Evolutionary conservation across 352 stramenopile genomes (phyloP).

Genomic region (Thalassiosira mediterranea): DNA sequence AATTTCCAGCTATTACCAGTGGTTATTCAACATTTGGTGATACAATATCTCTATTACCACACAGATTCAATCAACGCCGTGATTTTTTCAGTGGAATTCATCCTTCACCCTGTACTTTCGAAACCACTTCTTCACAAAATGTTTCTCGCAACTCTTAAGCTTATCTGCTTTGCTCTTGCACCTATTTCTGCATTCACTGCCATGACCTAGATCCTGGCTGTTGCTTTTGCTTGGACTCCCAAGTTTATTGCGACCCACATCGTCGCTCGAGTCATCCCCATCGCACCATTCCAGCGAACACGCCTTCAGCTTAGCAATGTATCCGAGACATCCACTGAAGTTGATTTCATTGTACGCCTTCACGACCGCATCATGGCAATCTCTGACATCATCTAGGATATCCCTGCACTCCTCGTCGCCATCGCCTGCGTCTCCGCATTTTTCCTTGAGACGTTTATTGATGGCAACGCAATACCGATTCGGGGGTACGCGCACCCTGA

Average conservation of each 20-base stretch:
- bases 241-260: slow-evolving; percentile 8
- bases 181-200: slow-evolving; percentile 7
- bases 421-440: slow-evolving; percentile 1
- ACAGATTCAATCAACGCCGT: too few species aligned
- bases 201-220: background rate
- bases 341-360: slow-evolving; percentile 30
- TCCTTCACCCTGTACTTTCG: slow-evolving; percentile 29
- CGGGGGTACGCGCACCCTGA: background rate
- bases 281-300: slow-evolving; percentile 19
- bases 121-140: slow-evolving; percentile 27
- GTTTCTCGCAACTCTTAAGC: slow-evolving; percentile 24
- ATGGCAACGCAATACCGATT: slow-evolving; percentile 20
- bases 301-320: slow-evolving; percentile 9
- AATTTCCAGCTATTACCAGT: slow-evolving; percentile 4
- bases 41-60: slow-evolving; percentile 5
- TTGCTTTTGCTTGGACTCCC: background rate
- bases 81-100: too few species aligned
- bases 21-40: background rate
- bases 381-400: slow-evolving; percentile 15
- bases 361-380: slow-evolving; percentile 24
- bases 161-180: slow-evolving; percentile 20
- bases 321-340: slow-evolving; percentile 23
- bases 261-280: slow-evolving; percentile 10
- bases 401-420: slow-evolving; percentile 7
- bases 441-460: slow-evolving; percentile 17